Evolutionary conservation across 2,329 filamentous ascomycete genomes (phyloP), one percentile per base, ranked within the genome.

Genomic region (Penicillium olsonii): DNA sequence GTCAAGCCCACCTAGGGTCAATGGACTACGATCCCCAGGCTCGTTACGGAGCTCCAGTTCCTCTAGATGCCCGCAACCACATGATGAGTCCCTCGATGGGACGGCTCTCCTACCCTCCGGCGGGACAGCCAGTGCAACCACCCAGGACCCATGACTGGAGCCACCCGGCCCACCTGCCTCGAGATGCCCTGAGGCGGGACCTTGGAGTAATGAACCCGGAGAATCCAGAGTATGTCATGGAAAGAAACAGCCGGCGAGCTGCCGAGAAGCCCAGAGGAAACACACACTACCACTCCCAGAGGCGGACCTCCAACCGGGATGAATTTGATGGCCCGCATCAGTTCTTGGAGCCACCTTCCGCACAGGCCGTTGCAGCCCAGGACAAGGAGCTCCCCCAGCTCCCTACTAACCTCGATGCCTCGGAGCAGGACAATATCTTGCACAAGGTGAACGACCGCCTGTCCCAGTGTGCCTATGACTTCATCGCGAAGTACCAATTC

Each of bases 241-340:
- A 71, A 52, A 65, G 65, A 48, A 63, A 63, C 52, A 67, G 60
- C 50, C 65, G 66, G 38, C 65, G 66, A 45, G 54, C 62, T 45
- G 54, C 61, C 17, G 70, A 71, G 43, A 65, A 60, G 37, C 45
- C 59, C 49, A 68, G 65, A 51, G 61, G 59, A 55, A 59, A 55
- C 33, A 50, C 63, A 27, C 69, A 68, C 54, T 70, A 72, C 51
- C 63, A 69, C 50, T 69, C 73, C 34, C 85, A 88, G 65, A 80
- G 87, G 60, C 82, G 87, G 24, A 84, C 88, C 20, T 89, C 87
- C 35, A 92, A 92, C 74, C 82, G 90, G 53, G 90, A 95, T 76
- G 90, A 94, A 71, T 95, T 95, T 71, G 90, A 94, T 71, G 90
- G 90, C 2, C 89, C 90, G 8, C 87, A 91, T 61, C 90, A 95